These are phyloP conservation scores for Oidiodendron maius DNA, from an alignment of 495 filamentous ascomycete genomes.

Conservation along the genomic window DNA sequence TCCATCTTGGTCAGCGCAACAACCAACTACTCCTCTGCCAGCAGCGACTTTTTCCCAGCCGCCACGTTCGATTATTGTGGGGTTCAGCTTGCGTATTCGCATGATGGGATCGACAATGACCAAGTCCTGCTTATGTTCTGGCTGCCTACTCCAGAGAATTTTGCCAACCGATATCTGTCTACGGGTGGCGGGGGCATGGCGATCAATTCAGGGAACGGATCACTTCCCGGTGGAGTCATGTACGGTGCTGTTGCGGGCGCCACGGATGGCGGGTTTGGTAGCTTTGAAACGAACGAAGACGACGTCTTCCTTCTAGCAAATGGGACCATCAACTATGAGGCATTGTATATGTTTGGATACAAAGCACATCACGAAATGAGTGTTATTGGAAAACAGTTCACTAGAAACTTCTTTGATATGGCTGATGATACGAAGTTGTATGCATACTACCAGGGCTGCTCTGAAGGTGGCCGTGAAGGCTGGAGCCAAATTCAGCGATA, in stretches of 20 bases:
- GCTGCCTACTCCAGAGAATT: constrained; percentile 35
- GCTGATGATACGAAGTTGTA: constrained; percentile 29
- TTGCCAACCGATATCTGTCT: constrained; percentile 28
- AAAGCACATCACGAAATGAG: constrained; percentile 30
- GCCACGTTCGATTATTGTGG: constrained; percentile 34
- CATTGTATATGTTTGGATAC: constrained; percentile 42
- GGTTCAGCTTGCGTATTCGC: constrained; percentile 38
- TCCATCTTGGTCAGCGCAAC: constrained; percentile 26
- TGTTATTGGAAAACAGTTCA: constrained; percentile 33
- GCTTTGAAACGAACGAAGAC: constrained; percentile 31
- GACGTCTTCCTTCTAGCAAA: constrained; percentile 32
- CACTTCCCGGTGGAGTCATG: constrained; percentile 33
- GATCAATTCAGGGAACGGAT: constrained; percentile 34
- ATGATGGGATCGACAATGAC: constrained; percentile 34
- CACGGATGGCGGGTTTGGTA: constrained; percentile 44
- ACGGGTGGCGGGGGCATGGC: constrained; percentile 41
- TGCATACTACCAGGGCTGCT: constrained; percentile 42
- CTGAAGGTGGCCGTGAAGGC: constrained; percentile 40
- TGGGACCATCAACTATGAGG: constrained; percentile 37
- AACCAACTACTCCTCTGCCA: constrained; percentile 26
- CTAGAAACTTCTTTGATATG: constrained; percentile 28
- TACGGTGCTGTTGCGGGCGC: constrained; percentile 38
- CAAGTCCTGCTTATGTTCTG: constrained; percentile 27
- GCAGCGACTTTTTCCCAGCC: constrained; percentile 8
- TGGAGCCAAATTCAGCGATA: constrained; percentile 45